Conservation (phyloP, 306 rosid species). For the Corylus avellana region DNA sequence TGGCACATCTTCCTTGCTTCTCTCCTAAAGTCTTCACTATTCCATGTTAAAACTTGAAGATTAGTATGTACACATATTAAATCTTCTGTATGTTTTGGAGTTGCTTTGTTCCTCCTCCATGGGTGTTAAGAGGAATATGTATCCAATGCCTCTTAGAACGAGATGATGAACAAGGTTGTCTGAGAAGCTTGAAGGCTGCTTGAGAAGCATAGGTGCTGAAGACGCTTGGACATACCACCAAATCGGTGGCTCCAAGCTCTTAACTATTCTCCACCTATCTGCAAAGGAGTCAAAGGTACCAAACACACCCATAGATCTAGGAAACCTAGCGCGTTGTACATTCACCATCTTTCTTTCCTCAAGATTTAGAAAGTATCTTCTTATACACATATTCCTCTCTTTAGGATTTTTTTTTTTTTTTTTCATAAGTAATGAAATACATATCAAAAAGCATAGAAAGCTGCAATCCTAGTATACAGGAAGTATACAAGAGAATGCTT, state of each 20-base stretch:
- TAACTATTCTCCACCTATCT: too few relatives aligned
- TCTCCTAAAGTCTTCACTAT: background rate
- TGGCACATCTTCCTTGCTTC: background rate
- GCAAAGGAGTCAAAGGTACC: background rate
- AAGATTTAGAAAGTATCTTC: too few relatives aligned
- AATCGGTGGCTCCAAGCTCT: background rate
- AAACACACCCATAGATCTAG: background rate
- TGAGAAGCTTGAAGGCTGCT: background rate
- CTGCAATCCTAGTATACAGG: too few relatives aligned
- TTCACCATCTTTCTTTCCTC: background rate
- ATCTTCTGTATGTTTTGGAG: background rate
- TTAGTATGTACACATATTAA: background rate
- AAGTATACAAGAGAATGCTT: too few relatives aligned
- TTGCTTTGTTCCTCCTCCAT: background rate
- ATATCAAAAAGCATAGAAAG: too few relatives aligned
- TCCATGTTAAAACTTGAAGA: background rate
- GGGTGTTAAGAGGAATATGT: background rate
- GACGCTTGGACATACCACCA: background rate
- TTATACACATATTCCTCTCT: too few relatives aligned
- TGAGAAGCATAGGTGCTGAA: background rate
- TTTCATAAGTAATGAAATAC: too few relatives aligned
- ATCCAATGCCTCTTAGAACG: background rate
- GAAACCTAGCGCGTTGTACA: background rate
- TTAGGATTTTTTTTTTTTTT: too few relatives aligned
- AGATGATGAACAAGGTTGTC: background rate